Conservation (phyloP, 2,329 filamentous ascomycete species). For the Pseudocercospora pini-densiflorae region DNA sequence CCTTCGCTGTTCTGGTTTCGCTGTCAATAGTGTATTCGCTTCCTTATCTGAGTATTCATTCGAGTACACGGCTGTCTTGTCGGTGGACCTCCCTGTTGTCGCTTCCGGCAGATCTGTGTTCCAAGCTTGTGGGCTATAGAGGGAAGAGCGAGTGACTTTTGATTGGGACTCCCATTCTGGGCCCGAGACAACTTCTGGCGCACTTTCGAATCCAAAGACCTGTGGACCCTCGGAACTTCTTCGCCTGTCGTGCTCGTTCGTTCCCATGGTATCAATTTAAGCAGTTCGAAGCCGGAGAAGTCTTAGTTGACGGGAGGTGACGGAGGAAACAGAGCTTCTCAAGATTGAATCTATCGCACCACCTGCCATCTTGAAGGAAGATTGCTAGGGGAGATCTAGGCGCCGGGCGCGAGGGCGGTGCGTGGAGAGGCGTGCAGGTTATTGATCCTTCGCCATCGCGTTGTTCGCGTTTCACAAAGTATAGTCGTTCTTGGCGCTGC, state of each 20-base stretch:
- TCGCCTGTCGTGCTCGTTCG: background rate
- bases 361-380: background rate
- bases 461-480: background rate
- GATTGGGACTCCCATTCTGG: background rate
- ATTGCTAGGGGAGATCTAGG: background rate
- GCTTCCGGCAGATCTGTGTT: background rate
- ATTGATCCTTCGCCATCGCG: background rate
- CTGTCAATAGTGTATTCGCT: background rate
- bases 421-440: background rate
- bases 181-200: background rate
- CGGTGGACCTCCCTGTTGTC: background rate
- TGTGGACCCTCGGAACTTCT: background rate
- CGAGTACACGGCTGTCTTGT: background rate
- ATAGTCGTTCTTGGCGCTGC: background rate
- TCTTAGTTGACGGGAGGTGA: background rate
- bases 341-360: background rate
- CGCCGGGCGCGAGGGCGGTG: background rate
- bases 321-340: background rate
- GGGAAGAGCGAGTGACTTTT: background rate
- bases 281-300: background rate
- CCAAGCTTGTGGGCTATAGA: background rate
- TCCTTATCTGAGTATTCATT: background rate
- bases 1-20: background rate
- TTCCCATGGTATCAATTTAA: background rate
- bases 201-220: background rate